Conservation (phyloP, 148 eudicot genomes). For the Nepenthes mirabilis region DNA sequence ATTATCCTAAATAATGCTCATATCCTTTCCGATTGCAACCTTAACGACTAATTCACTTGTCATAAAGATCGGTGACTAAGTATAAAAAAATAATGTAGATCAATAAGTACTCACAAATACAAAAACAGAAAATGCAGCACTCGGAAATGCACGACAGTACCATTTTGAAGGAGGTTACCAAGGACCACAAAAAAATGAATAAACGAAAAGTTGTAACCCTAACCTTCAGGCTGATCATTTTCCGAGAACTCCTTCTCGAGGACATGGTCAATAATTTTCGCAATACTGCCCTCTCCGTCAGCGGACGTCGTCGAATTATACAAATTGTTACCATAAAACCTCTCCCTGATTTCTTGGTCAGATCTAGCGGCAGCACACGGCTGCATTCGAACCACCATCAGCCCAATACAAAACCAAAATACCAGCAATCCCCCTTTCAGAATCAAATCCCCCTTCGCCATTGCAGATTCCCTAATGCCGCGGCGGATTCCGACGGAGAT, state of each 20-base stretch:
- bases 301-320: constrained; percentile 51
- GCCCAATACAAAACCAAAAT: constrained; percentile 14
- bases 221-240: constrained; percentile 84
- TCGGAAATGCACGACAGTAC: too few species aligned
- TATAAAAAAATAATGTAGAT: too few species aligned
- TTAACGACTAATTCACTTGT: too few species aligned
- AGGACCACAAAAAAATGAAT: background rate
- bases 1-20: too few species aligned
- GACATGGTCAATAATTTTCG: constrained; percentile 80
- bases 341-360: constrained; percentile 62
- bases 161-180: too few species aligned
- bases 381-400: constrained; percentile 14
- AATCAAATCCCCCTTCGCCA: constrained; percentile 14
- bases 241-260: constrained; percentile 84
- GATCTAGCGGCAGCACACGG: constrained; percentile 42
- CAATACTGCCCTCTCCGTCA: constrained; percentile 52
- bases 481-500: too few species aligned
- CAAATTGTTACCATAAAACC: constrained; percentile 60
- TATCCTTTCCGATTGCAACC: too few species aligned
- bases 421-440: constrained; percentile 6
- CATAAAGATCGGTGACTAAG: too few species aligned
- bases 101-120: too few species aligned
- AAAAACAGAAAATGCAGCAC: too few species aligned
- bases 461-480: background rate
- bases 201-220: background rate